A percentile compares a stretch with the other conserved stretches of the same genome.
These are phyloP conservation scores for Alternaria solani DNA, from an alignment of 2,329 filamentous ascomycete species.

Conservation along the genomic window DNA sequence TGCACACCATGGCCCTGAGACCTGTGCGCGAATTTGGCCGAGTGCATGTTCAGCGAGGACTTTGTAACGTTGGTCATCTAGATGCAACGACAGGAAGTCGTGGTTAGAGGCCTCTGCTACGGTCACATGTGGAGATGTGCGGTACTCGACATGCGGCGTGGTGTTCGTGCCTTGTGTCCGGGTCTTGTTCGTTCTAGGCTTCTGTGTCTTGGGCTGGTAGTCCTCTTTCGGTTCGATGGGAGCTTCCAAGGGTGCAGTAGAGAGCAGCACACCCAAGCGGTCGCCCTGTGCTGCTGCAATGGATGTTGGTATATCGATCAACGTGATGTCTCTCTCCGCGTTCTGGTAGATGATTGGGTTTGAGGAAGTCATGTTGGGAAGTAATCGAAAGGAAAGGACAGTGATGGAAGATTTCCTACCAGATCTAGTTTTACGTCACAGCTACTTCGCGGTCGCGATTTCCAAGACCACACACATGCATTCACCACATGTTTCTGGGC, in stretches of 20 bases:
- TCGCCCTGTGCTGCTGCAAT: conserved; percentile 70
- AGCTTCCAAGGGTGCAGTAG: conserved; percentile 53
- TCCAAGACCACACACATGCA: not conserved
- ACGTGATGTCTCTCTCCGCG: conserved; percentile 58
- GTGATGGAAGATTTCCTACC: not conserved
- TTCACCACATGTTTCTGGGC: not conserved
- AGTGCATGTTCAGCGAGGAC: conserved; percentile 50
- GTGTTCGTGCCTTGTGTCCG: conserved; percentile 35
- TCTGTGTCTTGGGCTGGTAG: conserved; percentile 61
- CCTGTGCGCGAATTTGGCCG: conserved; percentile 43
- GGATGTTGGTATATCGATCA: conserved; percentile 75
- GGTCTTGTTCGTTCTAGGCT: conserved; percentile 56
- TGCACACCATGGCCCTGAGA: conserved; percentile 37
- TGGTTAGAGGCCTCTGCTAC: conserved; percentile 2
- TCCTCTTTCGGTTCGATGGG: conserved; percentile 61
- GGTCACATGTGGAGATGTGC: not conserved
- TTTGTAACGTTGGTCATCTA: conserved; percentile 36
- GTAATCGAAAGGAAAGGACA: not conserved
- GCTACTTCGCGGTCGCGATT: not conserved
- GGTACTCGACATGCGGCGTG: conserved; percentile 42
- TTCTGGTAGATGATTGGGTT: conserved; percentile 63
- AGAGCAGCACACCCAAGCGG: conserved; percentile 56
- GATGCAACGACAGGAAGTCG: conserved; percentile 12
- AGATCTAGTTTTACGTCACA: not conserved
- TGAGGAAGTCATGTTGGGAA: conserved; percentile 5